phyloP scores from a whole-genome alignment of 1,284 basidiomycete species.

The Cryptococcus sp. region DNA sequence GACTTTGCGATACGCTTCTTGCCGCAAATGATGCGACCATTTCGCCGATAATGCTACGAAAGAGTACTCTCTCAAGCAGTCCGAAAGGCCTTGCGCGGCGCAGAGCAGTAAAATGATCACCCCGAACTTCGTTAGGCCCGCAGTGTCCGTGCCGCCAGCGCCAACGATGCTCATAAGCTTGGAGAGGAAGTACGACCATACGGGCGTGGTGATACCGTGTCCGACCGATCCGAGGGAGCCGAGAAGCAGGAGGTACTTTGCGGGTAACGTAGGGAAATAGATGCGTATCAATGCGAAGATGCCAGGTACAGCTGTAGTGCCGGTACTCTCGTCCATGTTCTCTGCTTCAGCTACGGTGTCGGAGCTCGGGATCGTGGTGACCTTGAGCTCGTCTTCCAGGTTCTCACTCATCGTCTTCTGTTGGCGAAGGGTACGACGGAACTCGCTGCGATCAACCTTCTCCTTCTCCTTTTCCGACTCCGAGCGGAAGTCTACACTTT shows the following conservation, averaged over 20 bases:
- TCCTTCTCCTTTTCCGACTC: neutral
- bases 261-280: conserved; percentile 72
- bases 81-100: conserved; percentile 70
- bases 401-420: conserved; percentile 18
- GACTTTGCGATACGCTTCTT: conserved; percentile 63
- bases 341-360: conserved; percentile 4
- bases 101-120: conserved; percentile 66
- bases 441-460: neutral
- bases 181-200: conserved; percentile 89
- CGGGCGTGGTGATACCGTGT: conserved; percentile 80
- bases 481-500: neutral
- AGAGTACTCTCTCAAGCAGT: conserved; percentile 72
- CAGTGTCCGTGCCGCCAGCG: conserved; percentile 63
- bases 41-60: conserved; percentile 72
- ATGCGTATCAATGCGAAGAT: conserved; percentile 59
- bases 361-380: neutral
- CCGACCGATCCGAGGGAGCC: conserved; percentile 68
- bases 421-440: conserved; percentile 7
- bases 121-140: conserved; percentile 60
- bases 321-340: no score
- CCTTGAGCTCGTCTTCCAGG: conserved; percentile 32
- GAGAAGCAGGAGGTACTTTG: conserved; percentile 68
- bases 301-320: conserved; percentile 44
- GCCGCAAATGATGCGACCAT: conserved; percentile 75
- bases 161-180: conserved; percentile 78